Evolutionary conservation across 805 yeast species (phyloP), one percentile per base, ranked within the genome.

Genomic region (Metschnikowia similis): DNA sequence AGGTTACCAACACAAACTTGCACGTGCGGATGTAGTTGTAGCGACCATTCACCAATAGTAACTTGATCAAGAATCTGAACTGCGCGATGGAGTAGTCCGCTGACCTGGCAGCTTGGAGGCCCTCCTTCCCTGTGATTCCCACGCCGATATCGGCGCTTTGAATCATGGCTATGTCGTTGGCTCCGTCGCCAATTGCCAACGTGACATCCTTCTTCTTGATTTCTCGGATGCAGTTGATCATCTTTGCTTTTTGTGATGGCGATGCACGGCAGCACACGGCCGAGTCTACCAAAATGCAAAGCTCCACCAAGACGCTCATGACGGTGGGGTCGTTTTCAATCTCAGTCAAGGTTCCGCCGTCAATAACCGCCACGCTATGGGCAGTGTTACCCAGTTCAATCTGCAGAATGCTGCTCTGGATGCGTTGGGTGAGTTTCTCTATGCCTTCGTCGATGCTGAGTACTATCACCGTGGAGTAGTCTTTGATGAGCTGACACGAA

Each of bases 151-250:
- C 98, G 0, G 99, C 99, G 62, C 95, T 86, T 70, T 94, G 97
- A 54, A 94, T 94, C 99, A 94, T 94, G 1, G 99, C 98, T 64
- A 94, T 91, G 67, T 94, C 99, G 64, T 94, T 94, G 2, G 99
- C 99, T 56, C 99, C 99, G 70, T 94, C 99, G 7, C 99, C 99
- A 63, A 94, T 87, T 0, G 99, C 99, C 53, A 94, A 75, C 0
- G 97, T 89, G 6, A 94, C 97, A 37, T 87, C 77, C 1, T 70
- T 69, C 45, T 77, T 83, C 59, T 85, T 79, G 50, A 84, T 70
- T n/a, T 76, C 71, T 46, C 98, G 76, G n/a, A 95, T 89, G 32
- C 83, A 77, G 28, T 81, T 67, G 2, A 94, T 98, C 88, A 94
- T 84, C 29, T 79, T 73, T 0, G 98, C 97, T 70, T 94, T 94